phyloP scores from a whole-genome alignment of 176 grass and related monocot species.

The Oryza australiensis region DNA sequence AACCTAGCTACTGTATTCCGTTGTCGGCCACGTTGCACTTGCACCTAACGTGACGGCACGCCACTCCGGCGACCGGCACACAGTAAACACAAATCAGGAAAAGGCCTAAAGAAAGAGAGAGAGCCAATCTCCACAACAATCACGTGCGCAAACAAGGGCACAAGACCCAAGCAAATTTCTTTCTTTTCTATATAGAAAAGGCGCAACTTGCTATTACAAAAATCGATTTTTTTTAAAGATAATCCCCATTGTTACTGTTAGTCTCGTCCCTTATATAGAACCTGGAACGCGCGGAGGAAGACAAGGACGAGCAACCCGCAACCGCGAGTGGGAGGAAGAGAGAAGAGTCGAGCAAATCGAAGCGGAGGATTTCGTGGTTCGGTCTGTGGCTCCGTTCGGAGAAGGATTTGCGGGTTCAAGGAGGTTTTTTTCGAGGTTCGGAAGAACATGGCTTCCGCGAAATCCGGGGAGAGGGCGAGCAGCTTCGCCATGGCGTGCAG shows the following conservation, averaged over 20 bases:
- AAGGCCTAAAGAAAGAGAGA: not conserved
- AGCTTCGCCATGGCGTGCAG: constrained; percentile 78
- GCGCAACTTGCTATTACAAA: not conserved
- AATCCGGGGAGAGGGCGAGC: constrained; percentile 51
- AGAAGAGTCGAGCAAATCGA: not conserved
- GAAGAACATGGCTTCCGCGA: constrained; percentile 46
- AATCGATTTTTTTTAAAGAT: not conserved
- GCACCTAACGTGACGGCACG: not conserved
- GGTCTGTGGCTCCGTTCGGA: not conserved
- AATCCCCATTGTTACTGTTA: not conserved
- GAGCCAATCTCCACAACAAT: not conserved
- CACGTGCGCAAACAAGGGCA: not conserved
- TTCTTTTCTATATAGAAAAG: not conserved
- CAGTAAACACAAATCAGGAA: not conserved
- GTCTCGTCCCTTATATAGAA: not conserved
- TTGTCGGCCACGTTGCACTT: not conserved
- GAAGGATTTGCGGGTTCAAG: not conserved
- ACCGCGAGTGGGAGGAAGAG: not conserved
- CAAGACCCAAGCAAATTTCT: not conserved
- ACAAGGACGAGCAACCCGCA: not conserved
- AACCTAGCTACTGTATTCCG: too few species aligned
- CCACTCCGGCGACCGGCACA: not conserved
- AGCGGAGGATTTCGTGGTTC: not conserved
- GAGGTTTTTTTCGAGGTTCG: constrained; percentile 9
- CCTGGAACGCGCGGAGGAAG: not conserved